Evolutionary conservation across 768 basidiomycete genomes (phyloP), one percentile per base, ranked within the genome.

Genomic region (Trametes cubensis): DNA sequence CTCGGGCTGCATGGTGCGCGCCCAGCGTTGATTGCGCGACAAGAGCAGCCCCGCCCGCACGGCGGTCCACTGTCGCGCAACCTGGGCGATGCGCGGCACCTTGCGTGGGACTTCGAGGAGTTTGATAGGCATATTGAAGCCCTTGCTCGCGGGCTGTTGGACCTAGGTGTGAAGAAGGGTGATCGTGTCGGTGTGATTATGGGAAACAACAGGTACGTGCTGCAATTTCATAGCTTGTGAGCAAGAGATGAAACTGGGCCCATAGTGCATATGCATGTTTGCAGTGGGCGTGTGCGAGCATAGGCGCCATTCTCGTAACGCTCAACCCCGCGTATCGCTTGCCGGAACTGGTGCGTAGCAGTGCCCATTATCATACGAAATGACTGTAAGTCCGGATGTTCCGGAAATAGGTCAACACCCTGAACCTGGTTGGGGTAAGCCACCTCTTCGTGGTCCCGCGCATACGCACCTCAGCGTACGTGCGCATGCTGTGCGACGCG

Each of bases 251-350:
- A 17, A 26, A 30, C 21, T 15, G 28, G 46, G 30, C 23, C 40
- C 25, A 44, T 63, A 92, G 91, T 69, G 79, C 89, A 18, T 94
- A 94, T 71, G 90, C 90, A 0, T 79, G 83, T 76, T 75, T 93
- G 23, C 92, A 94, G 67, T 93, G 90, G 92, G 92, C 92, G 3
- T 90, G 88, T 61, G 89, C 90, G n/a, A 85, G 83, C 52, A 81
- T 92, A 60, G 92, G 92, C n/a, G 91, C 89, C 14, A 85, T 93
- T 56, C 74, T 93, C 39, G 90, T 90, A 21, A 92, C 92, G 8
- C 79, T 94, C 48, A 94, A 94, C 66, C 92, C 92, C 3, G 89
- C 91, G 0, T 93, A 91, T 70, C 83, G 87, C 26, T 66, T 85
- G 6, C 78, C 81, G 38, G 92, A 94, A 70, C 78, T 94, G 53